phyloP scores from a whole-genome alignment of 495 filamentous ascomycete species.

The Aspergillus biplanus region DNA sequence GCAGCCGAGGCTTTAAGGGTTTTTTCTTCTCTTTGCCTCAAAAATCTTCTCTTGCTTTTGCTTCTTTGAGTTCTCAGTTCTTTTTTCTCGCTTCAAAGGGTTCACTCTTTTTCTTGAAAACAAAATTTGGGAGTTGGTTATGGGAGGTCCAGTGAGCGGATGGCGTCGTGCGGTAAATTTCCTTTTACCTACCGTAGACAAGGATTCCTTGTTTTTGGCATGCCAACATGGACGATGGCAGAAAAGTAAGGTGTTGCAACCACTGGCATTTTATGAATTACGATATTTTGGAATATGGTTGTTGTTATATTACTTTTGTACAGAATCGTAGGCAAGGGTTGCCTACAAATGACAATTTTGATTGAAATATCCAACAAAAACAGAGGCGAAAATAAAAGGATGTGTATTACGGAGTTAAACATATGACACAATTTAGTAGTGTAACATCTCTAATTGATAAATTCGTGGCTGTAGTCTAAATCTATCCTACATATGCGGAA shows the following conservation, averaged over 20 bases:
- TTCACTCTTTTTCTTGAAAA: background rate
- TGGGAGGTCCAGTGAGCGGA: background rate
- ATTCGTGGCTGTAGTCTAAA: background rate
- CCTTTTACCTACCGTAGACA: no score
- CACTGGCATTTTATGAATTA: slow-evolving; percentile 1
- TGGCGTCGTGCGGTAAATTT: background rate
- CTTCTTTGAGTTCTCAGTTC: background rate
- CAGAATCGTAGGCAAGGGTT: background rate
- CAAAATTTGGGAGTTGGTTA: background rate
- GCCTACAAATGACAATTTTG: background rate
- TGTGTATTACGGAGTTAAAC: background rate
- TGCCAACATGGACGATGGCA: no score
- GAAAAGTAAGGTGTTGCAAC: background rate
- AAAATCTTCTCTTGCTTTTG: background rate
- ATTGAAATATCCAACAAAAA: background rate
- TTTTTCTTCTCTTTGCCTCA: background rate
- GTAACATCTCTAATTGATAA: background rate
- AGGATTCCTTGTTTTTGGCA: no score
- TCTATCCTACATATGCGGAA: background rate
- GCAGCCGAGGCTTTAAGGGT: slow-evolving; percentile 48
- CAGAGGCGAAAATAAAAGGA: background rate
- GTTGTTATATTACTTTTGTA: background rate
- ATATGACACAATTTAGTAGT: background rate
- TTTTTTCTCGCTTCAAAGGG: background rate
- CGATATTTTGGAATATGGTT: slow-evolving; percentile 7